Evolutionary conservation across 345 rosid species (phyloP), one percentile per base, ranked within the genome.

Genomic region (Pelargonium nanum): DNA sequence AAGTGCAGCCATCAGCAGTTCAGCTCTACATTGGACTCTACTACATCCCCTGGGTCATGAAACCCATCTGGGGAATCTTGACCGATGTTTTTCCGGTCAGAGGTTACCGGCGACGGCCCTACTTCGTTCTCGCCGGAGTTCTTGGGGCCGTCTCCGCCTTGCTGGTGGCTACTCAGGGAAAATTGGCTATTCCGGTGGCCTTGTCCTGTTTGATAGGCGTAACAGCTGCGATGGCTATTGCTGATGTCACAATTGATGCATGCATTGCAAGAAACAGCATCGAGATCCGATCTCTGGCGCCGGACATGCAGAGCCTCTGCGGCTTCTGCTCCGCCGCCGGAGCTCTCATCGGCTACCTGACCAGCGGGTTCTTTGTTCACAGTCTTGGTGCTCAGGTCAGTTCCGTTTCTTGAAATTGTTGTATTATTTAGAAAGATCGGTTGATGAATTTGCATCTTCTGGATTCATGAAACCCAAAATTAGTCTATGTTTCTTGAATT

Each of bases 161-260:
- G 67, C 67, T 70, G 30, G 75, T 84, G 63, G 85, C 78, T 21
- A 70, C 63, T 40, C 40, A 74, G 21, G 82, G 84, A 20, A 74
- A 68, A 56, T 61, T 86, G 70, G 80, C 87, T 0, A 76, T 75
- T 59, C 72, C 74, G 22, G 58, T 80, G 66, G 94, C 87, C 1
- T 74, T 86, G 79, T 62, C 61, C 60, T 84, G 87, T 61, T 72
- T 89, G 75, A 19, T 80, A 40, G 96, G 96, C 59, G 71, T 86
- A 24, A 55, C 87, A 26, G 87, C 87, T 13, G 83, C 81, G 23
- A 51, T 89, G 78, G 96, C 96, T 1, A 84, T 84, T 26, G 89
- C 89, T n/a, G 91, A 89, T 60, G 94, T 86, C 24, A 86, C 81
- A 2, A 89, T 86, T 59, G 96, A 89, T 73, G 96, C 96, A 12